These are phyloP conservation scores for Bothriochloa decipiens DNA, from an alignment of 176 grass and related monocot species.

Conservation along the genomic window DNA sequence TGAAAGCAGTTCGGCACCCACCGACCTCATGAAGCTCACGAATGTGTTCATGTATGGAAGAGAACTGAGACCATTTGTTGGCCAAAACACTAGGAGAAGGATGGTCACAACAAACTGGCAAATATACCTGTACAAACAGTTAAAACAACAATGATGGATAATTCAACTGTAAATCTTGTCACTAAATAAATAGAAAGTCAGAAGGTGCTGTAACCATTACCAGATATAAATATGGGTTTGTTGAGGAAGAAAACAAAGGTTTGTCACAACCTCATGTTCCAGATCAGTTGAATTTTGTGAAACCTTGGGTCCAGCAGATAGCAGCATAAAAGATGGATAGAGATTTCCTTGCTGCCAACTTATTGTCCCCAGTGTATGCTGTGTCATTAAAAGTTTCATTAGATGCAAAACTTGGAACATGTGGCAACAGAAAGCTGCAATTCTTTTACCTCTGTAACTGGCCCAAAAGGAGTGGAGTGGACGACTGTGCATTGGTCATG, in stretches of 20 bases:
- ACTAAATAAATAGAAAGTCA: slow-evolving; percentile 22
- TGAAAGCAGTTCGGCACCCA: slow-evolving; percentile 60
- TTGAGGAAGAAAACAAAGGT: slow-evolving; percentile 88
- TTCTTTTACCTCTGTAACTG: slow-evolving; percentile 70
- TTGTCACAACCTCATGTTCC: slow-evolving; percentile 56
- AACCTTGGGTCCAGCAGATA: slow-evolving; percentile 61
- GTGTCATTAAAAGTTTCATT: slow-evolving; percentile 47
- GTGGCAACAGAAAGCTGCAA: not conserved
- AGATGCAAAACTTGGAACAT: slow-evolving; percentile 26
- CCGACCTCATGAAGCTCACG: slow-evolving; percentile 52
- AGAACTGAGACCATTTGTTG: slow-evolving; percentile 82
- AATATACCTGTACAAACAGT: slow-evolving; percentile 76
- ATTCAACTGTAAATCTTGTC: slow-evolving; percentile 10
- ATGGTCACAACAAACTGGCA: slow-evolving; percentile 72
- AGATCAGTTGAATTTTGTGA: slow-evolving; percentile 63
- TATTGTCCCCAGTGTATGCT: slow-evolving; percentile 90
- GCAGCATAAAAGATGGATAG: slow-evolving; percentile 97
- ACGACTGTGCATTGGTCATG: slow-evolving; percentile 92
- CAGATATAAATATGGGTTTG: slow-evolving; percentile 97
- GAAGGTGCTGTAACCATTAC: slow-evolving; percentile 41
- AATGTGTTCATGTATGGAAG: slow-evolving; percentile 51
- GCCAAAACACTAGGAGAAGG: slow-evolving; percentile 72
- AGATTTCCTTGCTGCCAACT: slow-evolving; percentile 97
- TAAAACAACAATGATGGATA: slow-evolving; percentile 30
- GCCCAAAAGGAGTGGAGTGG: slow-evolving; percentile 66